Conservation (phyloP, 2,329 filamentous ascomycete species). For the Botrytis hyacinthi region DNA sequence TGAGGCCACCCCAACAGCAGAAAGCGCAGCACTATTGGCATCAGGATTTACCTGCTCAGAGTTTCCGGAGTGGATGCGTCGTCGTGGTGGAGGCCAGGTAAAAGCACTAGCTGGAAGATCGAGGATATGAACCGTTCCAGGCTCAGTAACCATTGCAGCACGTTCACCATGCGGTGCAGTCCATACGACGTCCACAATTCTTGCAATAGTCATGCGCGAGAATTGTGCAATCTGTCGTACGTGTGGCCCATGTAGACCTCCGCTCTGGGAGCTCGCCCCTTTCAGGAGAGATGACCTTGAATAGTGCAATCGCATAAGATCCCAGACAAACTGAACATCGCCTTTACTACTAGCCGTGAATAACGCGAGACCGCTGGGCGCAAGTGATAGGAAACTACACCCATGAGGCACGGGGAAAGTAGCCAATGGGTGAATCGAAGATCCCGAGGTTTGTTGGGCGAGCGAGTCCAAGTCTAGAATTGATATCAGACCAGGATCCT, state of each 20-base stretch:
- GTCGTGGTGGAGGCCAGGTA: constrained; percentile 70
- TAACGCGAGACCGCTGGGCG: constrained; percentile 68
- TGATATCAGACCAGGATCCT: constrained; percentile 72
- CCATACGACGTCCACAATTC: constrained; percentile 89
- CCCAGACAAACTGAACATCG: constrained; percentile 81
- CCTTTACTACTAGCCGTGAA: constrained; percentile 81
- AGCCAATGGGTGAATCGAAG: constrained; percentile 56
- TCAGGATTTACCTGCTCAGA: constrained; percentile 37
- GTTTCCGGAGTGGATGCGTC: constrained; percentile 35
- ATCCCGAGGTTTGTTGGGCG: constrained; percentile 47
- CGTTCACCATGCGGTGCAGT: constrained; percentile 76
- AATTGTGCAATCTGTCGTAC: constrained; percentile 87
- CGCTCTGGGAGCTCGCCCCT: constrained; percentile 44
- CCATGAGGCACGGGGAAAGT: constrained; percentile 71
- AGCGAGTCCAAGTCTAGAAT: constrained; percentile 69
- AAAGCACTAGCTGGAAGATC: constrained; percentile 81
- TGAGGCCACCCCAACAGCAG: constrained; percentile 41
- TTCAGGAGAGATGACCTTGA: constrained; percentile 61
- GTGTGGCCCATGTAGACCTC: constrained; percentile 46
- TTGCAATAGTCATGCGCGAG: constrained; percentile 85
- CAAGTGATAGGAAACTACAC: constrained; percentile 78
- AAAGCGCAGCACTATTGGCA: constrained; percentile 47
- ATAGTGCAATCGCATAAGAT: constrained; percentile 65
- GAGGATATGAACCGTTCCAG: constrained; percentile 91
- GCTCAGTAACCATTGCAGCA: constrained; percentile 85